phyloP scores from a whole-genome alignment of 1,284 basidiomycete genomes.

The Boletus subluridellus region DNA sequence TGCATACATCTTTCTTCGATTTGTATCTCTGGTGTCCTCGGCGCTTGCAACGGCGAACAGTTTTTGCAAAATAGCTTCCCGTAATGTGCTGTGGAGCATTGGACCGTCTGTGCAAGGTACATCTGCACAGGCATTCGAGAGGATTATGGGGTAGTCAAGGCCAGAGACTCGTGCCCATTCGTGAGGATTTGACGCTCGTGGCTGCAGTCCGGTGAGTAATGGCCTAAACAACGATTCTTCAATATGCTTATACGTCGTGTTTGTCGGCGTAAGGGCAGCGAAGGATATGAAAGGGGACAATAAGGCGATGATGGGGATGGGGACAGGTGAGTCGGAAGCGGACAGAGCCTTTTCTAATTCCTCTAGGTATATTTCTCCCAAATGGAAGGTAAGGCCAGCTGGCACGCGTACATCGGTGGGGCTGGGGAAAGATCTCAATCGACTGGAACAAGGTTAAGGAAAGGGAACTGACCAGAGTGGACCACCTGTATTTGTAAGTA shows the following conservation, averaged over 20 bases:
- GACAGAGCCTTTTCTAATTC: constrained; percentile 79
- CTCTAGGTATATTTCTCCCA: constrained; percentile 87
- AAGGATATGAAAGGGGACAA: constrained; percentile 68
- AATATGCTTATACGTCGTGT: constrained; percentile 65
- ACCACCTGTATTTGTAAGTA: constrained; percentile 62
- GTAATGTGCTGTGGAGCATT: constrained; percentile 42
- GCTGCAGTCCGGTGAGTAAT: constrained; percentile 49
- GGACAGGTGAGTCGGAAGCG: constrained; percentile 29
- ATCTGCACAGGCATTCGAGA: constrained; percentile 49
- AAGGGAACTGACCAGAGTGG: constrained; percentile 66
- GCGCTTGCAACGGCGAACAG: constrained; percentile 78
- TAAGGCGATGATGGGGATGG: constrained; percentile 58
- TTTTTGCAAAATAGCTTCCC: constrained; percentile 56
- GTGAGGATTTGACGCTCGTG: constrained; percentile 37
- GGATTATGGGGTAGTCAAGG: constrained; percentile 40
- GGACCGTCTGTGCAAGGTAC: constrained; percentile 40
- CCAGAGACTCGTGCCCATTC: constrained; percentile 40
- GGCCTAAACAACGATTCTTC: constrained; percentile 65
- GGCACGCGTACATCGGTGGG: constrained; percentile 74
- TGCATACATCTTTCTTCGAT: constrained; percentile 78
- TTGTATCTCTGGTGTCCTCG: constrained; percentile 70
- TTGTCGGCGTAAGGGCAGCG: constrained; percentile 62
- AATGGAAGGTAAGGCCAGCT: constrained; percentile 76
- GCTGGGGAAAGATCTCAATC: constrained; percentile 40
- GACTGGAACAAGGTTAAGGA: not conserved